Percentiles rank a stretch among this genome's conserved stretches.
Evolutionary conservation across 148 eudicot genomes (phyloP).

Genomic region (Hydrangea macrophylla): DNA sequence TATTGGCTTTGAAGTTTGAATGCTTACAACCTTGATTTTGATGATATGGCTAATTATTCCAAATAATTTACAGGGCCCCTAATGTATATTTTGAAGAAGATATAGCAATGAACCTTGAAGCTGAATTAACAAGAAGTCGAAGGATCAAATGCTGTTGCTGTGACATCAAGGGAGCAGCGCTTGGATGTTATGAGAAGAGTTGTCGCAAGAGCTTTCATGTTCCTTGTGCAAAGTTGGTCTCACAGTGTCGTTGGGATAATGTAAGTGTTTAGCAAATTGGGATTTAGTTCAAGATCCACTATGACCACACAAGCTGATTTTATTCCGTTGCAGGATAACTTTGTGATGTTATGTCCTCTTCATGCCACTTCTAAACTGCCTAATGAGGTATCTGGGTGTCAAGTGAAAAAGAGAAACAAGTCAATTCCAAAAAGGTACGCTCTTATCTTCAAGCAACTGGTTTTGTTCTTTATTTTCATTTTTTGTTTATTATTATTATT

Average conservation of each 20-base stretch:
- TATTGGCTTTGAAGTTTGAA: too few relatives aligned
- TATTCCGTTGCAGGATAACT: conserved; percentile 65
- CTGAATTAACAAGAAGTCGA: conserved; percentile 58
- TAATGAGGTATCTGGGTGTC: conserved; percentile 38
- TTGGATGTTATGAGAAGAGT: conserved; percentile 86
- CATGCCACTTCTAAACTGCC: conserved; percentile 78
- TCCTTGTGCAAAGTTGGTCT: conserved; percentile 74
- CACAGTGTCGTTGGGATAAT: conserved; percentile 85
- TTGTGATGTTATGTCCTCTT: conserved; percentile 89
- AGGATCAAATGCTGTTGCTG: conserved; percentile 88
- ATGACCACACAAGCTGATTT: conserved; percentile 1
- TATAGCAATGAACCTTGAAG: conserved; percentile 60
- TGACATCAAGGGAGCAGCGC: conserved; percentile 88
- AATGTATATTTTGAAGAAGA: conserved; percentile 76
- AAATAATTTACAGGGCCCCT: conserved; percentile 69
- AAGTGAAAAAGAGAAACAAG: conserved; percentile 35
- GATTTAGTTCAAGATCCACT: not conserved
- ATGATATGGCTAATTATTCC: not conserved
- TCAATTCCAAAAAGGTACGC: conserved; percentile 43
- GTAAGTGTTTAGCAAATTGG: conserved; percentile 44
- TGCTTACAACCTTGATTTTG: not conserved
- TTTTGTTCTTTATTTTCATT: too few relatives aligned
- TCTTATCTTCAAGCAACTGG: not conserved
- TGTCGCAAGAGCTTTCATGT: conserved; percentile 93
- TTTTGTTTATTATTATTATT: too few relatives aligned